Evolutionary conservation across 352 stramenopile species (phyloP).

Genomic region (Pythium insidiosum): DNA sequence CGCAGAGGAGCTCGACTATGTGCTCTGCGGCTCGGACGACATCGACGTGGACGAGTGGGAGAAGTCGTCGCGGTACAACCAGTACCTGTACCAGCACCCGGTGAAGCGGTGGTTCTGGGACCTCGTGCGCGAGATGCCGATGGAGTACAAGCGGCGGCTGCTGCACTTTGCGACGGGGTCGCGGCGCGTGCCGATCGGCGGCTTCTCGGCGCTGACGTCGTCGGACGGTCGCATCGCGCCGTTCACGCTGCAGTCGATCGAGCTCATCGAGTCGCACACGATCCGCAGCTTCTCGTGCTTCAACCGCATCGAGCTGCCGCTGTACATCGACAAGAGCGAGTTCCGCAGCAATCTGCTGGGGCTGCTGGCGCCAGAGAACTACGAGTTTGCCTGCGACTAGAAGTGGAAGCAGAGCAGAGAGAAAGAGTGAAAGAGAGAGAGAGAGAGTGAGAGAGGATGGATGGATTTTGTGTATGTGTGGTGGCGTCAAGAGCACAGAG

Average conservation of each 20-base stretch:
- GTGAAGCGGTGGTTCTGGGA: conserved; percentile 19
- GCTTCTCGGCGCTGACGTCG: conserved; percentile 21
- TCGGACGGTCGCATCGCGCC: conserved; percentile 19
- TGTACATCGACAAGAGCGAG: conserved; percentile 89
- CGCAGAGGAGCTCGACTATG: conserved; percentile 88
- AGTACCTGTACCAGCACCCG: too few species aligned
- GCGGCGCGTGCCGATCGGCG: conserved; percentile 19
- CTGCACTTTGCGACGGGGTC: conserved; percentile 36
- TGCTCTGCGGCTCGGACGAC: conserved; percentile 85
- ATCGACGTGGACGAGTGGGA: conserved; percentile 91
- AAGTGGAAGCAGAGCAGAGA: too few species aligned
- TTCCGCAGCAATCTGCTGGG: too few species aligned
- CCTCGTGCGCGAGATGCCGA: conserved; percentile 48
- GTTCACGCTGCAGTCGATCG: conserved; percentile 18
- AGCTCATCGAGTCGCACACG: conserved; percentile 7
- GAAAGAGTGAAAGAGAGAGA: too few species aligned
- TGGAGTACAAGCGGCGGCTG: conserved; percentile 15
- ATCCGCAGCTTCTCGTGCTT: conserved; percentile 70
- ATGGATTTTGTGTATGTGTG: too few species aligned
- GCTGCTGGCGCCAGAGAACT: too few species aligned
- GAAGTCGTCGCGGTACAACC: conserved; percentile 9
- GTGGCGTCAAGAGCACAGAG: too few species aligned
- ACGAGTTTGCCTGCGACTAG: too few species aligned
- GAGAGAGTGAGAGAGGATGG: too few species aligned
- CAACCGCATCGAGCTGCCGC: conserved; percentile 91